Percentiles rank a stretch among this genome's conserved stretches.
phyloP scores from a whole-genome alignment of 495 filamentous ascomycete genomes.

The Elasticomyces elasticus region DNA sequence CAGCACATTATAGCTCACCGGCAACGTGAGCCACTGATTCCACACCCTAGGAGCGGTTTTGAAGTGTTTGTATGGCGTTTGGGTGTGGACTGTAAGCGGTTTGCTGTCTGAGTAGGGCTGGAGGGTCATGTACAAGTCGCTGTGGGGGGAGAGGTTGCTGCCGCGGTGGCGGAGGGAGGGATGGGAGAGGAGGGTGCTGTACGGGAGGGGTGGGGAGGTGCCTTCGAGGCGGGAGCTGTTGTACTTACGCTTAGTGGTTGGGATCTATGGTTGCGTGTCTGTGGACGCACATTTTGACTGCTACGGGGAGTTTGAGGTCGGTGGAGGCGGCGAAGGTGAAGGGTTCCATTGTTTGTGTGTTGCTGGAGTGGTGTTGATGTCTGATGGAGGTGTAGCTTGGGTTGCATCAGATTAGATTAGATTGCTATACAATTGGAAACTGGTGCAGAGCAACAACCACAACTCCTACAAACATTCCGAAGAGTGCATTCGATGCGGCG shows the following conservation, averaged over 20 bases:
- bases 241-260: conserved; percentile 13
- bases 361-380: background rate
- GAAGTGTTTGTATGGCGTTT: conserved; percentile 86
- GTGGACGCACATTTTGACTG: conserved; percentile 59
- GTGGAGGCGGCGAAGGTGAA: conserved; percentile 89
- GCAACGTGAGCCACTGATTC: conserved; percentile 93
- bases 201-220: conserved; percentile 64
- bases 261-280: background rate
- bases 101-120: conserved; percentile 96
- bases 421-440: too few relatives aligned
- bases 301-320: conserved; percentile 63
- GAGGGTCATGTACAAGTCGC: conserved; percentile 83
- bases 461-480: too few relatives aligned
- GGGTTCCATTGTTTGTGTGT: too few relatives aligned
- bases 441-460: too few relatives aligned
- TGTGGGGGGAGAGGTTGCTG: conserved; percentile 59
- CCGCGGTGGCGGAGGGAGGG: conserved; percentile 77
- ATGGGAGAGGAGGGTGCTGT: conserved; percentile 64
- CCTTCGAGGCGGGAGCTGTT: conserved; percentile 72
- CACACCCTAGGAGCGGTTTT: conserved; percentile 68
- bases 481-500: too few relatives aligned
- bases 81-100: conserved; percentile 78
- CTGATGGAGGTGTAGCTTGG: too few relatives aligned
- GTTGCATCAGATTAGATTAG: too few relatives aligned
- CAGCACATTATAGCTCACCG: conserved; percentile 68